These are phyloP conservation scores for Scheffersomyces ergatensis DNA, from an alignment of 805 yeast species.

Conservation along the genomic window DNA sequence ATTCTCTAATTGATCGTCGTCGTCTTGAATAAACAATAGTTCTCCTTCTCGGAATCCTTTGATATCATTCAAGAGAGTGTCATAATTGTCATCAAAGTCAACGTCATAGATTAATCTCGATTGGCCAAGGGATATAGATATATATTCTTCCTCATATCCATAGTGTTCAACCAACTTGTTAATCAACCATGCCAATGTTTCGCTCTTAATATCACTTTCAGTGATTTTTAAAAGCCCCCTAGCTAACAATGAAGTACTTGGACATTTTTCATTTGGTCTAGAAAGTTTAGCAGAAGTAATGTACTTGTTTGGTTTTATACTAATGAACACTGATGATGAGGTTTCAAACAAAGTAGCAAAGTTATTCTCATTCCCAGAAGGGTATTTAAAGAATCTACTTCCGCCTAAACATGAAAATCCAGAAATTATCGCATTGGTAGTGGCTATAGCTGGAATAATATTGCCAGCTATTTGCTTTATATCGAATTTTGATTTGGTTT, in stretches of 20 bases:
- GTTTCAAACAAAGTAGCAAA: constrained; percentile 20
- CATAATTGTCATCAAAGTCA: constrained; percentile 81
- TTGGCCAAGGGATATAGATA: constrained; percentile 58
- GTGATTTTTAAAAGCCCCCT: constrained; percentile 48
- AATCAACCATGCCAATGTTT: constrained; percentile 50
- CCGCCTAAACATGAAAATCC: constrained; percentile 83
- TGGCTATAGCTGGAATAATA: constrained; percentile 97
- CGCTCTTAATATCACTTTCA: constrained; percentile 17
- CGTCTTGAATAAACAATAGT: constrained; percentile 72
- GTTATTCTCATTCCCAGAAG: constrained; percentile 18
- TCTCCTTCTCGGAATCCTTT: constrained; percentile 62
- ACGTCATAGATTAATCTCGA: constrained; percentile 72
- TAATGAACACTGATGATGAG: constrained; percentile 34
- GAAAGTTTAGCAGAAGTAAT: constrained; percentile 61
- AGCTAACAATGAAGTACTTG: constrained; percentile 56
- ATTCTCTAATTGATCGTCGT: constrained; percentile 62
- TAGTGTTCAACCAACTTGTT: constrained; percentile 47
- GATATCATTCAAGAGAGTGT: constrained; percentile 41
- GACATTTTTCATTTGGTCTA: constrained; percentile 68
- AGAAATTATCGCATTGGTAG: constrained; percentile 93
- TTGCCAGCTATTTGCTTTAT: constrained; percentile 95
- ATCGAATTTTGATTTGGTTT: constrained; percentile 74
- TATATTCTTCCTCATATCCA: constrained; percentile 48
- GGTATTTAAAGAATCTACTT: constrained; percentile 46
- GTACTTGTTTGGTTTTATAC: constrained; percentile 55